Evolutionary conservation across 2,329 filamentous ascomycete species (phyloP), one percentile per base, ranked within the genome.

Genomic region (Chrysosporium queenslandicum): DNA sequence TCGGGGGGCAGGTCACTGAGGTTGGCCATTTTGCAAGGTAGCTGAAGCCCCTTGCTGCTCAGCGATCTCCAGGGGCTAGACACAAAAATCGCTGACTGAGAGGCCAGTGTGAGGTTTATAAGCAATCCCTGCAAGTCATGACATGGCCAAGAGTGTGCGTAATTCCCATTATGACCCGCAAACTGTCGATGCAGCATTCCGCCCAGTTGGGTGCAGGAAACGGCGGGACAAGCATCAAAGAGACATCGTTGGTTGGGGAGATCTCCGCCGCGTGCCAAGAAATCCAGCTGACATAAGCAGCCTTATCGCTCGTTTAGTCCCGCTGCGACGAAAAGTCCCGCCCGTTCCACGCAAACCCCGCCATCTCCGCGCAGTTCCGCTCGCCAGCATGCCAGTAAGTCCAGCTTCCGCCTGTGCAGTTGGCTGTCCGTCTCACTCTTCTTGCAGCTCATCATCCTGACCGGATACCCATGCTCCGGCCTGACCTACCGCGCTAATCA

Each of bases 401-500:
- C 41, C 11, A 11, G 8, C 5, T 27, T 32, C 29, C 11, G 6
- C 4, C 18, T n/a, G 21, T 3, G 14, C 20, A 18, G 18, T 21
- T 8, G 7, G 9, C 20, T 4, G 5, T 27, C 3, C 16, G 4
- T 21, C 37, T 51, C 29, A 43, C 39, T 8, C 41, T 29, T 21
- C 25, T 18, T 46, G 6, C 25, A 82, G 79, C 76, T 82, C 61
- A 74, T 82, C 55, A 71, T 81, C 53, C 70, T 83, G 55, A 81
- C 79, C 56, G 80, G 80, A 57, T 82, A 78, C 63, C 81, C 81
- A 46, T 80, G 76, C 58, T 78, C 79, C 60, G 81, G 81, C 60
- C 81, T 83, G 59, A 81, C 78, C 11, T 70, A 80, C 60, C 78
- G 81, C 62, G 75, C 78, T 56, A 64, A 70, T 40, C 80, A 84